Percentiles rank a stretch among this genome's conserved stretches.
phyloP scores from a whole-genome alignment of 139 green algal genomes.

The Chlorella sp. region DNA sequence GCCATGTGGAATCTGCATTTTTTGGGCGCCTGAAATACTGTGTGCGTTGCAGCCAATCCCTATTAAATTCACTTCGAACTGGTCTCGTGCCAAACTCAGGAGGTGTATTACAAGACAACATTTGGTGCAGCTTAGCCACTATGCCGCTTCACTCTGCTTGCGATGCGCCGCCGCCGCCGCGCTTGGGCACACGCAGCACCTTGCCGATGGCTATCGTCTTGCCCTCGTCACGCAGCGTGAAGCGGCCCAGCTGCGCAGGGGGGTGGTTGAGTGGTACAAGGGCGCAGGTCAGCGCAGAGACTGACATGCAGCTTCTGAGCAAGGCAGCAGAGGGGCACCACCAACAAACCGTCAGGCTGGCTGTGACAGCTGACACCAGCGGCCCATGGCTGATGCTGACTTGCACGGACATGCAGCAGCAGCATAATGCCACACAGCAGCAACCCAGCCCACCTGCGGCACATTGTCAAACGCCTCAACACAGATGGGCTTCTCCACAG shows the following conservation, averaged over 20 bases:
- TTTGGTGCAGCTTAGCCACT: no score
- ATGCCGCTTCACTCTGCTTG: background rate
- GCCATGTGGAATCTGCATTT: no score
- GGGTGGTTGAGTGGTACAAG: background rate
- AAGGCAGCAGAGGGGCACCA: no score
- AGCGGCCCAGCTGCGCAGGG: constrained; percentile 79
- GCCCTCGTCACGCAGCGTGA: constrained; percentile 95
- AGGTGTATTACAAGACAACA: background rate
- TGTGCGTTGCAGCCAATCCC: no score
- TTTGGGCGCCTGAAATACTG: no score
- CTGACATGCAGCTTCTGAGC: no score
- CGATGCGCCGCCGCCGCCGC: background rate
- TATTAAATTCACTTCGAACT: no score
- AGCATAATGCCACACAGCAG: background rate
- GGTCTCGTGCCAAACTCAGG: no score
- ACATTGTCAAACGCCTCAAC: constrained; percentile 89
- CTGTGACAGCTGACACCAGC: background rate
- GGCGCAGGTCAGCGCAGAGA: no score
- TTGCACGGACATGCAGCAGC: no score
- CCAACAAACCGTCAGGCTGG: no score
- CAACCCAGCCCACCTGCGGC: constrained; percentile 69
- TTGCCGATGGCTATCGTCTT: constrained; percentile 97
- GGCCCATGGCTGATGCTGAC: no score
- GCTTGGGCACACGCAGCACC: constrained; percentile 85
- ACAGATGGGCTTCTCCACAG: constrained; percentile 89